Evolutionary conservation across 441 rosid species (phyloP), one percentile per base, ranked within the genome.

Genomic region (Hypseocharis bilobata): DNA sequence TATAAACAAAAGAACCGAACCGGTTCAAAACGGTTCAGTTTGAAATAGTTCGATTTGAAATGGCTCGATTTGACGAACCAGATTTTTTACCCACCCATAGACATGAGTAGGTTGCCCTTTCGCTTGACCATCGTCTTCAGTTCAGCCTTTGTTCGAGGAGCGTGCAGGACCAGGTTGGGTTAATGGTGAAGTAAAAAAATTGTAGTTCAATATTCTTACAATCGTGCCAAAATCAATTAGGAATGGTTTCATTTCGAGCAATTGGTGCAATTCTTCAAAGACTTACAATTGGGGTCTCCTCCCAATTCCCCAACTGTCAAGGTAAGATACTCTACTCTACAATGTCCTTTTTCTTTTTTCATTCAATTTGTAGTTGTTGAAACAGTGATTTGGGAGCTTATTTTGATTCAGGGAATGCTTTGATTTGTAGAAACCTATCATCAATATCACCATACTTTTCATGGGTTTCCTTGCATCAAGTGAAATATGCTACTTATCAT

Each of bases 221-320:
- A n/a, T n/a, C n/a, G n/a, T n/a, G n/a, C n/a, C n/a, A n/a, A n/a
- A n/a, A n/a, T n/a, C n/a, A n/a, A n/a, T n/a, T n/a, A n/a, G n/a
- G n/a, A n/a, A 42, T 42, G 47, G 47, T 79, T 29, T 67, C 83
- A 17, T 69, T 76, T 78, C 82, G 88, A 82, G 82, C 72, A 32
- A 63, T 77, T 25, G 83, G 82, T 22, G 72, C 74, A 47, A 40
- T 85, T 17, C 73, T 90, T 51, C 73, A 56, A 28, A 76, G 86
- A 73, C 71, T 89, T 62, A 76, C 81, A 30, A 69, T 64, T 77
- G 86, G 83, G 16, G 22, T 78, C 28, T 66, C 70, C 32, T 77
- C 77, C 3, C 79, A 67, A 70, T 76, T 74, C 23, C 77, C 70
- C 60, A 62, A 52, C 62, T 2, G 47, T 42, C 11, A 42, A 5